Percentiles rank a stretch among this genome's conserved stretches.
Conservation (phyloP, 176 grass and related monocot species). For the Oryza longistaminata region DNA sequence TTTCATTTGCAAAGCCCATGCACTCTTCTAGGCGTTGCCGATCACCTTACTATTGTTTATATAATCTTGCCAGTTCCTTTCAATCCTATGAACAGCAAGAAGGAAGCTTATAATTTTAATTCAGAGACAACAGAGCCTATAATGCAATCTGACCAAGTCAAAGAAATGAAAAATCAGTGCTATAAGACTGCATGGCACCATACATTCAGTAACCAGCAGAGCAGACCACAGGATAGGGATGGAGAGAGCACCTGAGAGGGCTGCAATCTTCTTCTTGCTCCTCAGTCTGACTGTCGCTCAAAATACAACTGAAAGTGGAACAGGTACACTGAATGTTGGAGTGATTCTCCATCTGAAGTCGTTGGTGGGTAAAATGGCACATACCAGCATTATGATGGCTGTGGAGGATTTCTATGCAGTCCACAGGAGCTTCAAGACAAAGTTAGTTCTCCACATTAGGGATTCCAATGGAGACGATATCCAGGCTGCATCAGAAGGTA, state of each 20-base stretch:
- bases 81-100: not conserved
- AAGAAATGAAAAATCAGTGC: not conserved
- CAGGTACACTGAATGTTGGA: slow-evolving; percentile 24
- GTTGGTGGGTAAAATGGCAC: slow-evolving; percentile 37
- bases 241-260: not conserved
- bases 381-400: slow-evolving; percentile 50
- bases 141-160: not conserved
- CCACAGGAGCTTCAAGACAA: slow-evolving; percentile 42
- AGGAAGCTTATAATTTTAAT: not conserved
- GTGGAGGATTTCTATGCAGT: slow-evolving; percentile 51
- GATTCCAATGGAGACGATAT: slow-evolving; percentile 36
- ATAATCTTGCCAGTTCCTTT: no score
- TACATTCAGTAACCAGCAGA: not conserved
- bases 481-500: slow-evolving; percentile 52
- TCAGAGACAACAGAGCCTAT: not conserved
- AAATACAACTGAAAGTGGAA: not conserved
- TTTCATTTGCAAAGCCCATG: no score
- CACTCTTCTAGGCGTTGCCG: no score
- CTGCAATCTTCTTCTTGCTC: not conserved
- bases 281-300: not conserved
- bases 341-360: slow-evolving; percentile 47
- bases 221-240: not conserved
- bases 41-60: no score
- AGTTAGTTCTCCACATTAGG: slow-evolving; percentile 37
- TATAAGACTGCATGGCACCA: not conserved